These are phyloP conservation scores for Acacia crassicarpa DNA, from an alignment of 306 rosid species.

Conservation along the genomic window DNA sequence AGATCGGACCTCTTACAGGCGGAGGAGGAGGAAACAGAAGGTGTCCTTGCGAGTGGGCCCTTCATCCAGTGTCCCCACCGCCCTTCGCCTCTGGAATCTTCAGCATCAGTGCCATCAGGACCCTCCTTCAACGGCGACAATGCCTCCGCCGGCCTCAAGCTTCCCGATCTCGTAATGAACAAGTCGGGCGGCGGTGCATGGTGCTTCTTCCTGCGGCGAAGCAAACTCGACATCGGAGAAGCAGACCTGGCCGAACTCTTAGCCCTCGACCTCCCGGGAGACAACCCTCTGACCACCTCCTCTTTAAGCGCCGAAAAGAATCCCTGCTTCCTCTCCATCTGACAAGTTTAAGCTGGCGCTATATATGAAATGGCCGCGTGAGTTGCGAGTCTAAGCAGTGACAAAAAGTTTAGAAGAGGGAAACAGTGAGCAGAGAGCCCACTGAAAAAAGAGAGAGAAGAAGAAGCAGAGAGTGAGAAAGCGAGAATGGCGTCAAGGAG, in stretches of 20 bases:
- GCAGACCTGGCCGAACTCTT: constrained; percentile 64
- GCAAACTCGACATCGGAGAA: constrained; percentile 72
- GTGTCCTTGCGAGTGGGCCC: constrained; percentile 75
- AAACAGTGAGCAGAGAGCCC: neutral
- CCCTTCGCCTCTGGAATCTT: constrained; percentile 71
- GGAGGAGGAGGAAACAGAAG: constrained; percentile 67
- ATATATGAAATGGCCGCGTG: neutral
- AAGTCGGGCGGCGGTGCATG: constrained; percentile 63
- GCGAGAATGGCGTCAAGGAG: neutral
- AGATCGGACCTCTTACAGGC: constrained; percentile 85
- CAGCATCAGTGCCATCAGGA: constrained; percentile 75
- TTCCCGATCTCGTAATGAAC: constrained; percentile 83
- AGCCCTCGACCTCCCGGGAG: constrained; percentile 79
- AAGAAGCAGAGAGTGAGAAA: neutral
- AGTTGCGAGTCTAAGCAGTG: neutral
- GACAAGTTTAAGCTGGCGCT: constrained; percentile 4
- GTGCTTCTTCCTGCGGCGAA: constrained; percentile 70
- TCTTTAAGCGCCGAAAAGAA: constrained; percentile 81
- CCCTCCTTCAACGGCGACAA: constrained; percentile 96
- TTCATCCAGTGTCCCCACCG: constrained; percentile 93
- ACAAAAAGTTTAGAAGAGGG: neutral
- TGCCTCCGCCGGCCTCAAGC: constrained; percentile 79
- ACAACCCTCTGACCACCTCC: constrained; percentile 83
- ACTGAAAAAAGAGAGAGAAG: neutral
- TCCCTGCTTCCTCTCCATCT: constrained; percentile 89